A percentile compares a stretch with the other conserved stretches of the same genome.
These are phyloP conservation scores for Suhomyces bribrorum DNA, from an alignment of 1,139 yeast species.

Conservation along the genomic window DNA sequence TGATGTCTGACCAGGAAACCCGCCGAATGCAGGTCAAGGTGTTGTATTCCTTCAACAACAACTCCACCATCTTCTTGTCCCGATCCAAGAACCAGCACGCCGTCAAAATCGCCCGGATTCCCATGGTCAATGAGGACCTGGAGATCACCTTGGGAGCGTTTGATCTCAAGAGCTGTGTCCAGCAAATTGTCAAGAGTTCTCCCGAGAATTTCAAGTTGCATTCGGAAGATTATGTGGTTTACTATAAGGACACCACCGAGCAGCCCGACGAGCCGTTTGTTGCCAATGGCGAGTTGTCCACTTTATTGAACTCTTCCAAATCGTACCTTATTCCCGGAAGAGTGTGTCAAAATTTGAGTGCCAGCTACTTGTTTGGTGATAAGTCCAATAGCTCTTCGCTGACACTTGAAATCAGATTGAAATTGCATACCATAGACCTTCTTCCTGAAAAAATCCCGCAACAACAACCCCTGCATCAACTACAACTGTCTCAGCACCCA, in stretches of 20 bases:
- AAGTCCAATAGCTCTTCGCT: conserved; percentile 45
- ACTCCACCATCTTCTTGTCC: conserved; percentile 57
- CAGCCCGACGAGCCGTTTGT: conserved; percentile 76
- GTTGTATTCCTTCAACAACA: conserved; percentile 61
- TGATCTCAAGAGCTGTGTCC: conserved; percentile 52
- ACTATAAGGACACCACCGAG: conserved; percentile 72
- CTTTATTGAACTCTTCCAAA: conserved; percentile 31
- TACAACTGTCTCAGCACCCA: conserved; percentile 7
- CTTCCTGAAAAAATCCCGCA: conserved; percentile 17
- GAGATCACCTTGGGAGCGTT: conserved; percentile 57
- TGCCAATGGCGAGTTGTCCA: conserved; percentile 65
- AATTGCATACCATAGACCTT: conserved; percentile 48
- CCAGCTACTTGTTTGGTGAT: conserved; percentile 49
- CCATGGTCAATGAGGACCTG: conserved; percentile 32
- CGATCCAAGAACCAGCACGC: conserved; percentile 48
- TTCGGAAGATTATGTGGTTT: conserved; percentile 63
- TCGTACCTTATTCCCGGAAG: conserved; percentile 60
- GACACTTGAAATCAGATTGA: conserved; percentile 65
- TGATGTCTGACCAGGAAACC: conserved; percentile 25
- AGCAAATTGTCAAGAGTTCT: conserved; percentile 51
- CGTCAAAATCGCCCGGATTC: conserved; percentile 50
- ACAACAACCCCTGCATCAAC: conserved; percentile 4
- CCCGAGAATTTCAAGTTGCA: conserved; percentile 58
- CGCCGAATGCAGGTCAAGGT: conserved; percentile 56
- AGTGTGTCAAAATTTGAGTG: conserved; percentile 68